Evolutionary conservation across 805 yeast genomes (phyloP), one percentile per base, ranked within the genome.

Genomic region (Pichia phayaonensis): DNA sequence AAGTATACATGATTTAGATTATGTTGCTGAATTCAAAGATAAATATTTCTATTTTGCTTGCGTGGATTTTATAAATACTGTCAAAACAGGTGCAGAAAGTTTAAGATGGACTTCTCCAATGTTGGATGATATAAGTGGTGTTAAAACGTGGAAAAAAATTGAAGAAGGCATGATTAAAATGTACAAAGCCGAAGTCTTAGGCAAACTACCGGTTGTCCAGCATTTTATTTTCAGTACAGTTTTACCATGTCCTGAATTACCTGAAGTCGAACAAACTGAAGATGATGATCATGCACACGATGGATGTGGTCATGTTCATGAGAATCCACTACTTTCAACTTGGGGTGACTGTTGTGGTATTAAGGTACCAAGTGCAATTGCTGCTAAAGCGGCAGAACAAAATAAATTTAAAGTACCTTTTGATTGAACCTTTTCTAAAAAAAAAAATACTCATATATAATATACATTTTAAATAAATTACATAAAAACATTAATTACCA

Each of bases 281-380:
- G 41, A 57, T 56, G 55, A 61, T 38, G 34, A 26, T 4, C 36
- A 46, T 10, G 41, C 21, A 8, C 41, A 44, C 36, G 45, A 40
- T 23, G 56, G 44, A 16, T 50, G 65, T 20, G 67, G 24, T 11
- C 21, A 21, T 4, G 20, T n/a, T 40, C 68, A 63, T 10, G 62
- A 59, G 31, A 68, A 64, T 12, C 66, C 63, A 2, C 54, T 61
- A 3, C 72, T 71, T 44, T 74, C 72, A 41, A 81, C 87, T 2
- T 94, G 96, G 96, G 98, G 96, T 10, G 98, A 94, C 64, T 94
- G 99, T 62, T 94, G 99, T 71, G 99, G 99, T 8, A 94, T 94
- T 46, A 87, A 88, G 62, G 78, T 94, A 2, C 99, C 99, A 0
- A 89, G 97, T 68, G 97, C 97, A 0, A 79, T 90, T 50, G 98